A percentile compares a stretch with the other conserved stretches of the same genome.
Evolutionary conservation across 306 rosid genomes (phyloP).

Genomic region (Prunus davidiana): DNA sequence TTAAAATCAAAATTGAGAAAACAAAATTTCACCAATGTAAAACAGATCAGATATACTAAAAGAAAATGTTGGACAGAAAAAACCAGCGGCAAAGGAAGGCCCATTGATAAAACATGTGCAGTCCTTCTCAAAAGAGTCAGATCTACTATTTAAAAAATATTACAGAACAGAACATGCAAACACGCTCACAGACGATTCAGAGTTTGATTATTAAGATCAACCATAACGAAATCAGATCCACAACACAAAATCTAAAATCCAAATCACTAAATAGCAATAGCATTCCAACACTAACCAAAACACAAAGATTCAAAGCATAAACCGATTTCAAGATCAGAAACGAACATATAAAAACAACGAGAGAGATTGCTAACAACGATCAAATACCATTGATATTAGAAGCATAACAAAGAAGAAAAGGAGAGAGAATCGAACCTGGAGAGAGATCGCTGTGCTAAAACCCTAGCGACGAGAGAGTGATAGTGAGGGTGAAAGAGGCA

Average conservation of each 20-base stretch:
- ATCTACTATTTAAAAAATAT: background rate
- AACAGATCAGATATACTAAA: background rate
- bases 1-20: background rate
- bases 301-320: background rate
- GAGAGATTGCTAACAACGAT: background rate
- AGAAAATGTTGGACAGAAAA: background rate
- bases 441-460: background rate
- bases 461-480: constrained; percentile 30
- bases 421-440: background rate
- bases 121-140: background rate
- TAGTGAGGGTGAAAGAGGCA: background rate
- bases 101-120: background rate
- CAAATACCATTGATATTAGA: background rate
- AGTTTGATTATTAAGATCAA: background rate
- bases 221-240: background rate
- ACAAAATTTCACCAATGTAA: background rate
- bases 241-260: background rate
- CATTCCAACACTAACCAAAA: background rate
- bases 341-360: background rate
- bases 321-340: background rate
- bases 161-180: background rate
- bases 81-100: background rate
- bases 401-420: no score
- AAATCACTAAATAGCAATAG: background rate
- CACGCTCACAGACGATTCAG: background rate